Conservation (phyloP, 768 basidiomycete genomes). For the Suillus plorans region DNA sequence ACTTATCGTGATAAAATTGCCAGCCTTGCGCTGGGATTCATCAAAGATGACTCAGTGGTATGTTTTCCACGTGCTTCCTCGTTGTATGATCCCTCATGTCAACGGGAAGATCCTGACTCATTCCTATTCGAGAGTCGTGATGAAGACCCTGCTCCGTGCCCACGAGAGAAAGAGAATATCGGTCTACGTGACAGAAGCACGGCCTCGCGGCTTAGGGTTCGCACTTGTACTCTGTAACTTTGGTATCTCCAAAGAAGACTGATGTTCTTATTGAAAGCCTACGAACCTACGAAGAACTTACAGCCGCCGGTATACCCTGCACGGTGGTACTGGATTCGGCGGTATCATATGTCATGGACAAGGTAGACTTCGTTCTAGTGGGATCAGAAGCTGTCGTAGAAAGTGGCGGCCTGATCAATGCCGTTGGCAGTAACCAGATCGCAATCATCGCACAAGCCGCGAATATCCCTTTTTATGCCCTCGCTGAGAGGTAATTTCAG, state of each 20-base stretch:
- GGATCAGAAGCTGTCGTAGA: conserved; percentile 99
- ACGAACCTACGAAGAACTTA: conserved; percentile 86
- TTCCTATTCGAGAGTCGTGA: conserved; percentile 94
- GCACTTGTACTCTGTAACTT: conserved; percentile 28
- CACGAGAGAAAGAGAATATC: conserved; percentile 92
- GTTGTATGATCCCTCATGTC: conserved; percentile 15
- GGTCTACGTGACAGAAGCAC: conserved; percentile 96
- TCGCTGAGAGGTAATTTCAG: conserved; percentile 75
- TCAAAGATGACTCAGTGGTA: conserved; percentile 92
- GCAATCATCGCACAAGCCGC: conserved; percentile 93
- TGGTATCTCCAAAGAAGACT: conserved; percentile 9
- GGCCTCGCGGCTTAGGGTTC: conserved; percentile 86
- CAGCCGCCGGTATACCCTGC: conserved; percentile 89
- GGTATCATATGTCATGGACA: conserved; percentile 96
- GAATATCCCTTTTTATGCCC: conserved; percentile 94
- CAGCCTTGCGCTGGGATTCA: conserved; percentile 84
- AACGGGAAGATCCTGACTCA: conserved; percentile 85
- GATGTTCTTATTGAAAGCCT: conserved; percentile 48
- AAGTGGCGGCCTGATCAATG: conserved; percentile 89
- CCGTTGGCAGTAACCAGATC: conserved; percentile 94
- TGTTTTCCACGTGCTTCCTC: conserved; percentile 27
- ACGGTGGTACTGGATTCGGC: conserved; percentile 95
- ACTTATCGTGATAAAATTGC: conserved; percentile 90
- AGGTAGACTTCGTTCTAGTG: conserved; percentile 92
- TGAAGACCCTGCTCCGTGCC: conserved; percentile 87